Percentiles rank a stretch among this genome's conserved stretches.
phyloP scores from a whole-genome alignment of 164 flowering plant species.

The Echeveria elegans region DNA sequence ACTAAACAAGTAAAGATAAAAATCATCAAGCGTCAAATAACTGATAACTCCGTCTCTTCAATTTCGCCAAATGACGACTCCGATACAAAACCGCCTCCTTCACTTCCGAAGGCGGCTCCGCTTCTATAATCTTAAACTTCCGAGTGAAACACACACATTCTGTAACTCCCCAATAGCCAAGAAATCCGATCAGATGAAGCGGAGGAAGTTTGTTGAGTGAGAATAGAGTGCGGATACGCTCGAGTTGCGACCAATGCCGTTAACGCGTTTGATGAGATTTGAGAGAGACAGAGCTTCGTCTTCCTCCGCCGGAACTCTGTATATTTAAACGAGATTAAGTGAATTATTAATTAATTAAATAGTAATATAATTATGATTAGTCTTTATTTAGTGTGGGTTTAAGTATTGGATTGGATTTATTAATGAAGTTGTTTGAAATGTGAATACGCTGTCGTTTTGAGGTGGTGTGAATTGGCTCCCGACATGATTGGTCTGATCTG shows the following conservation, averaged over 20 bases:
- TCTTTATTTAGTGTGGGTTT: no score
- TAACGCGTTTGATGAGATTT: neutral
- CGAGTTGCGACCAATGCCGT: neutral
- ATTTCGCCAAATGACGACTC: slow-evolving; percentile 18
- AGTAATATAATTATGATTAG: no score
- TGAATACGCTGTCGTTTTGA: no score
- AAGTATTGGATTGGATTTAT: no score
- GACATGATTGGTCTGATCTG: no score
- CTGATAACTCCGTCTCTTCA: slow-evolving; percentile 11
- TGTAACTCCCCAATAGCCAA: slow-evolving; percentile 25
- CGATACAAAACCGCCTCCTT: slow-evolving; percentile 26
- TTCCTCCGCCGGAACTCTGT: neutral
- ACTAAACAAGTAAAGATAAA: slow-evolving; percentile 46
- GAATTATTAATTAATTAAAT: neutral
- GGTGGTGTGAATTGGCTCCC: no score
- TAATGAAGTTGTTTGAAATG: no score
- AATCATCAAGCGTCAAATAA: slow-evolving; percentile 49
- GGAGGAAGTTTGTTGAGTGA: neutral
- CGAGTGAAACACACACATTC: slow-evolving; percentile 66
- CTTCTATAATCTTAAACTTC: slow-evolving; percentile 54
- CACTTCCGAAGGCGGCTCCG: slow-evolving; percentile 60
- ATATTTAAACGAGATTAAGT: neutral
- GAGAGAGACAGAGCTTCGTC: neutral
- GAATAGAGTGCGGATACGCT: neutral
- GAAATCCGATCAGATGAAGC: neutral